phyloP scores from a whole-genome alignment of 495 filamentous ascomycete genomes.

The Neurospora pannonica region DNA sequence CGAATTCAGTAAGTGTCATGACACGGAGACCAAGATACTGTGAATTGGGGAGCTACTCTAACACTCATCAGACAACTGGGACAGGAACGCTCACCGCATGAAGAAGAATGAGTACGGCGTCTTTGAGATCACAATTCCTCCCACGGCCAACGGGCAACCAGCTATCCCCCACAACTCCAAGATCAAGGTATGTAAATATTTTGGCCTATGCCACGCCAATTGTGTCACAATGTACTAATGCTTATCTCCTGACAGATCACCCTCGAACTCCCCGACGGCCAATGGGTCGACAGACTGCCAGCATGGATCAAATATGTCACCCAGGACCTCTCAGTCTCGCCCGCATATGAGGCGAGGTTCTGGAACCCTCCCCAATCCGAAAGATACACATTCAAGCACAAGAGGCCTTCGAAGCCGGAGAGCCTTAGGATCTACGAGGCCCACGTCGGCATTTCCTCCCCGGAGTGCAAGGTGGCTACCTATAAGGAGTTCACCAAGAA shows the following conservation, averaged over 20 bases:
- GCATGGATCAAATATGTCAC: slow-evolving; percentile 97
- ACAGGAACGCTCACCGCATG: slow-evolving; percentile 74
- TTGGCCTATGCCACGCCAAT: not conserved
- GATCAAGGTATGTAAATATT: slow-evolving; percentile 60
- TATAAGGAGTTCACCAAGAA: slow-evolving; percentile 96
- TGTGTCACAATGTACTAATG: slow-evolving; percentile 7
- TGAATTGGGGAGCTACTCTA: not conserved
- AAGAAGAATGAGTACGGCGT: slow-evolving; percentile 76
- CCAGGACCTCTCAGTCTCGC: slow-evolving; percentile 80
- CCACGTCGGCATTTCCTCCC: slow-evolving; percentile 93
- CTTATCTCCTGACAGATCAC: slow-evolving; percentile 52
- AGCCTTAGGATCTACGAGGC: slow-evolving; percentile 93
- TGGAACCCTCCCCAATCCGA: slow-evolving; percentile 82
- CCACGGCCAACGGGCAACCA: slow-evolving; percentile 56
- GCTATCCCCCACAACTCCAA: slow-evolving; percentile 90
- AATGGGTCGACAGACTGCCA: slow-evolving; percentile 79
- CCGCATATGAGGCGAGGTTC: slow-evolving; percentile 87
- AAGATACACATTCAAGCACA: slow-evolving; percentile 73
- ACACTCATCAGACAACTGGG: slow-evolving; percentile 66
- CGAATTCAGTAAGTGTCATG: slow-evolving; percentile 67
- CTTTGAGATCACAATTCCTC: slow-evolving; percentile 73
- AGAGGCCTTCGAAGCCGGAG: slow-evolving; percentile 71
- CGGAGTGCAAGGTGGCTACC: slow-evolving; percentile 76
- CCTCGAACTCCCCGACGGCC: slow-evolving; percentile 66
- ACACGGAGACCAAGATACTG: not conserved